phyloP scores from a whole-genome alignment of 352 stramenopile genomes.

The Phytophthora meadii region DNA sequence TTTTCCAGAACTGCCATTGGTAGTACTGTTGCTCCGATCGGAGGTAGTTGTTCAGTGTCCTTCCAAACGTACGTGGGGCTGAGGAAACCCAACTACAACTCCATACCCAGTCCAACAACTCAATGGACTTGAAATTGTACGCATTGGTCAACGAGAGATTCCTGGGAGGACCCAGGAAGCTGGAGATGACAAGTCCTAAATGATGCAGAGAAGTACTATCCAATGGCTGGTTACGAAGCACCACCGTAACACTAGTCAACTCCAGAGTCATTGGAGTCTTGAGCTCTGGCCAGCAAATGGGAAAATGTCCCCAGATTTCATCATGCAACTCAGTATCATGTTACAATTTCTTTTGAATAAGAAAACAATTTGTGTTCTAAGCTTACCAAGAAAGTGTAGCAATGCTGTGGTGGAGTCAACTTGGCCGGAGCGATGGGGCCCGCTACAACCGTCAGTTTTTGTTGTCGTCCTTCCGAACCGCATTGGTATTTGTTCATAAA shows the following conservation, averaged over 20 bases:
- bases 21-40: conserved; percentile 7
- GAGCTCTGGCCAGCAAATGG: too few species aligned
- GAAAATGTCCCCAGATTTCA: too few species aligned
- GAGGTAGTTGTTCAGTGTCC: conserved; percentile 10
- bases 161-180: neutral
- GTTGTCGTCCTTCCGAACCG: conserved; percentile 3
- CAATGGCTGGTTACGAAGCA: too few species aligned
- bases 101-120: conserved; percentile 10
- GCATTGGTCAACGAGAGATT: neutral
- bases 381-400: neutral
- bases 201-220: neutral
- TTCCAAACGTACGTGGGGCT: neutral
- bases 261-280: too few species aligned
- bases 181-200: neutral
- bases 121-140: conserved; percentile 1
- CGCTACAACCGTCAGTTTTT: conserved; percentile 17
- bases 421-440: neutral
- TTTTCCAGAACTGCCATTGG: conserved; percentile 5
- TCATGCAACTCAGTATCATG: too few species aligned
- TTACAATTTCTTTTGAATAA: too few species aligned
- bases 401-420: conserved; percentile 8
- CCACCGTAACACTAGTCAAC: too few species aligned
- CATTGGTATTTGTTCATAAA: conserved; percentile 3
- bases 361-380: too few species aligned
- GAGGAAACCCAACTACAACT: neutral